Base-by-base conservation (phyloP, 2,329 filamentous ascomycete species). In the Cordyceps tenuipes region DNA sequence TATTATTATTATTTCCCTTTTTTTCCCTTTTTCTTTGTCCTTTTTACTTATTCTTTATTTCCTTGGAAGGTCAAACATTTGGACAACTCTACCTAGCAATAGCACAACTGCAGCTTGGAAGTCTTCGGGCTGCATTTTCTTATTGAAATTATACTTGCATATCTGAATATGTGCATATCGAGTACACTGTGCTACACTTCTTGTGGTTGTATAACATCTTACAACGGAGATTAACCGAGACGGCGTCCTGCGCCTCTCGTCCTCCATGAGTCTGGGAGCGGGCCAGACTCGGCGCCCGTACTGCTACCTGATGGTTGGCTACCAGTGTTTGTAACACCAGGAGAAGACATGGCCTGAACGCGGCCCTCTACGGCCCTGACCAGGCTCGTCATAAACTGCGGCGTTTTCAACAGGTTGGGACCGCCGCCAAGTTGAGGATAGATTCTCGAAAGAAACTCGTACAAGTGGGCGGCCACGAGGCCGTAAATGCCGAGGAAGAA, bases 371-470 rank as follows among this genome's bases (percentile, higher is more conserved):
- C 52, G 1, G 74, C 80, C 61, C 78, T 76, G 61, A 93, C 88
- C 65, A 89, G 81, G 59, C 81, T 80, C 62, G 83, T 85, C 61
- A 97, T 74, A 65, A 91, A 85, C 6, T 72, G 71, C 2, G 94
- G 94, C 0, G 91, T 94, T 15, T 80, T 78, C 41, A 97, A 79
- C 53, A 87, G 80, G 69, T 92, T 96, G 56, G 78, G 79, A 0
- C 94, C 94, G 60, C 90, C 89, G 36, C 91, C 93, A 69, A 94
- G 94, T 59, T 89, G 85, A 5, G 94, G 94, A 79, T 91, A 97
- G 47, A 97, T 81, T 53, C 90, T 83, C 2, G 89, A 91, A 54
- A 97, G 73, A 69, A 97, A 99, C 71, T 97, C 90, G 73, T 91
- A 96, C 21, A 94, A 69, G 71, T 99, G 94, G 5, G 92, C 92